phyloP scores from a whole-genome alignment of 2,329 filamentous ascomycete species.

The Pseudogymnoascus sp. region DNA sequence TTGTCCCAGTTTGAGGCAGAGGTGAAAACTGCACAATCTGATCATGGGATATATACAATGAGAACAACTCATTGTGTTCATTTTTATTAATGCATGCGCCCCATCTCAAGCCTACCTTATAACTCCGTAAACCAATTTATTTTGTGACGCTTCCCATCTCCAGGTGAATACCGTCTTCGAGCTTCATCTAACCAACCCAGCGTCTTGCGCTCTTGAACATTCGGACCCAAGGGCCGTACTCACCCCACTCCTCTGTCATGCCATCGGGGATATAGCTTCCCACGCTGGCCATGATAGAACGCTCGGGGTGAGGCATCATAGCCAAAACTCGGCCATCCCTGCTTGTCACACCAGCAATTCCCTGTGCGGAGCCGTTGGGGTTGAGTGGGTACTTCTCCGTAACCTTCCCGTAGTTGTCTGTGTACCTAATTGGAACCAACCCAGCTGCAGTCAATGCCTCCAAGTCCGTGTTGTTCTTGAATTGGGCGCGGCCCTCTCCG shows the following conservation, averaged over 20 bases:
- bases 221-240: constrained; percentile 63
- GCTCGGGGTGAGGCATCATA: constrained; percentile 70
- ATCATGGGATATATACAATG: neutral
- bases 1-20: neutral
- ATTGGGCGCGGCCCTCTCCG: constrained; percentile 79
- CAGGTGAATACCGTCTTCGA: neutral
- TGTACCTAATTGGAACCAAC: constrained; percentile 72
- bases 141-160: constrained; percentile 1
- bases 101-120: neutral
- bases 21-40: neutral
- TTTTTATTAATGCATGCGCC: constrained; percentile 4
- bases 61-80: neutral
- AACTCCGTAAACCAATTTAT: neutral
- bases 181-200: constrained; percentile 55
- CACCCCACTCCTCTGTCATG: constrained; percentile 56
- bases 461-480: constrained; percentile 48
- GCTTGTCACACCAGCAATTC: constrained; percentile 62
- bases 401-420: constrained; percentile 70
- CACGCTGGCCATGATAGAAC: constrained; percentile 60
- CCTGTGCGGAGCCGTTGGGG: constrained; percentile 65
- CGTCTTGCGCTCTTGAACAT: constrained; percentile 67
- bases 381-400: constrained; percentile 86
- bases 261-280: constrained; percentile 58
- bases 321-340: constrained; percentile 62
- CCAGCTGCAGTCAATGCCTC: constrained; percentile 56